phyloP scores from a whole-genome alignment of 164 flowering plant species.

The Brasenia schreberi region DNA sequence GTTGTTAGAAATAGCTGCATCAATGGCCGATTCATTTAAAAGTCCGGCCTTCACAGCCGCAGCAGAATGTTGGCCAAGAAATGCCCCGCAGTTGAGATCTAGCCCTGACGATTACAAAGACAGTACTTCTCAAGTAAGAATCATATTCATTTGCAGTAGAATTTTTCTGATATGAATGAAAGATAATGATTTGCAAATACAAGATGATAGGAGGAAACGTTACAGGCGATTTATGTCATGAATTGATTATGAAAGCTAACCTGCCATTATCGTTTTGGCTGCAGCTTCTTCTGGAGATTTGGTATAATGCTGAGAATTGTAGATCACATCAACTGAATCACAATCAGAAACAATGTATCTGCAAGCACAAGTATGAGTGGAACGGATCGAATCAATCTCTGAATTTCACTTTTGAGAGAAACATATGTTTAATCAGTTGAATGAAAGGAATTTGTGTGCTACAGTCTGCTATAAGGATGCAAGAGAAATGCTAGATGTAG shows the following conservation, averaged over 20 bases:
- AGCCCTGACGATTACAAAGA: conserved; percentile 32
- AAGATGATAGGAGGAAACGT: background rate
- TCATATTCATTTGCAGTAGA: background rate
- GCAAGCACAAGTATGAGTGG: conserved; percentile 3
- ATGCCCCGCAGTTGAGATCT: conserved; percentile 72
- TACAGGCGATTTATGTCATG: background rate
- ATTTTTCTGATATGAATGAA: background rate
- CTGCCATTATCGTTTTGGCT: conserved; percentile 59
- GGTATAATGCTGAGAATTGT: conserved; percentile 58
- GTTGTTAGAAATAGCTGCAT: conserved; percentile 53
- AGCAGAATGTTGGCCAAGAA: conserved; percentile 44
- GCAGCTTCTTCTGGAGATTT: conserved; percentile 88
- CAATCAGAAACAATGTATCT: conserved; percentile 93
- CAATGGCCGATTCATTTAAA: conserved; percentile 37
- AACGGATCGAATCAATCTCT: background rate
- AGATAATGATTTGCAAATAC: too few species aligned
- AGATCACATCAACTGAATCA: conserved; percentile 74
- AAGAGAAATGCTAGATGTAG: background rate
- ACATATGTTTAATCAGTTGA: background rate
- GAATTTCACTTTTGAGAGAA: background rate
- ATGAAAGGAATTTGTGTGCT: background rate
- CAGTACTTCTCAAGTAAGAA: background rate
- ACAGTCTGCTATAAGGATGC: background rate
- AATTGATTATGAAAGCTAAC: conserved; percentile 12
- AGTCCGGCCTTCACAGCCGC: conserved; percentile 52